Base-by-base conservation (phyloP, 73 alveolate genomes). In the Blepharisma japonicum region DNA sequence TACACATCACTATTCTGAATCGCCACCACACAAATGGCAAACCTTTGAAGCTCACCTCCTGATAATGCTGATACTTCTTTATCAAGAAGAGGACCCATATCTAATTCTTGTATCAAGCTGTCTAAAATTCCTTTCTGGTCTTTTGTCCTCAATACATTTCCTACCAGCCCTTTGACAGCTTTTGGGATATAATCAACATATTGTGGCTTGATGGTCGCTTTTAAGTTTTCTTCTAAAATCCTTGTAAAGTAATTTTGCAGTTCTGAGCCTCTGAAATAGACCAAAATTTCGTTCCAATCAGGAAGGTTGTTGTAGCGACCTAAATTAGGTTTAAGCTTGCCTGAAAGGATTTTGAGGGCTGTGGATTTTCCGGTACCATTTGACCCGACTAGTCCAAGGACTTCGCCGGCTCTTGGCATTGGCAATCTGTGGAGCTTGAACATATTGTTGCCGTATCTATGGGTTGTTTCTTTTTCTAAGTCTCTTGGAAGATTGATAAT, bases 351-450 rank as follows among this genome's bases (percentile, higher is more conserved):
- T 87, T 87, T 87, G 66, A 97, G 82, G 9, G 99, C 99, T 1
- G 99, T 96, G 49, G 99, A 92, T 81, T 97, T 97, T 47, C 99
- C 99, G 21, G 94, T 97, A 77, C 99, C 99, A 82, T 97, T 97
- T 5, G 99, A 92, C 46, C 99, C 99, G 21, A 97, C 99, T 47
- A 97, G 87, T 7, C 99, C 99, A 67, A 96, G 86, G 79, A 97
- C 98, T 83, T 87, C 93, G 53, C 99, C 99, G 56, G 97, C 92
- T 81, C 98, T 90, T 25, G 99, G 99, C 83, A 87, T 86, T 6
- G 99, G 99, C 55, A 97, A 79, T 82, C 99, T 91, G 79, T 97
- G 99, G 54, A 97, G 90, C 82, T 97, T 95, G 93, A 97, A 97
- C 45, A 97, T 85, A 81, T 97, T 97, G 46, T 95, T 91, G 7